Evolutionary conservation across 768 basidiomycete species (phyloP), one percentile per base, ranked within the genome.

Genomic region (Mycena chlorophos): DNA sequence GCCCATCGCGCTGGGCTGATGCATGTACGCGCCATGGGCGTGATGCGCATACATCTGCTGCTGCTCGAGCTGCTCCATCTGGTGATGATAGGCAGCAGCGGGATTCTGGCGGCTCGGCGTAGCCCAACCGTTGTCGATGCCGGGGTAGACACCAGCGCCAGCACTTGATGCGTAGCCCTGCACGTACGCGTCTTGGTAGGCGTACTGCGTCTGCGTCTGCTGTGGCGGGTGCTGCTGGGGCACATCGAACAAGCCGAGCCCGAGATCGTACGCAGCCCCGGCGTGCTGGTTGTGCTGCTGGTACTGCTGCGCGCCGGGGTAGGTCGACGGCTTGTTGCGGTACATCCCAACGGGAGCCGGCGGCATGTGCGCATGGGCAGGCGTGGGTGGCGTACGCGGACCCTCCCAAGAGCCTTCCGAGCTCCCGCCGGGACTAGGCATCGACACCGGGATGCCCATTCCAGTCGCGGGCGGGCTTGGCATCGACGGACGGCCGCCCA

Each of bases 211-310:
- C 12, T 10, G 34, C 12, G 34, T n/a, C 10, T 37, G n/a, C 34
- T 37, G 34, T n/a, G 34, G 34, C 34, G 10, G 34, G 10, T 37
- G 34, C 34, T 37, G 12, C 12, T 10, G n/a, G 34, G 12, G 12
- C 34, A 37, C 29, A 16, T 22, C n/a, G 29, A 27, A 37, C 13
- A 49, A 29, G 14, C 48, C 48, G 17, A 51, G 50, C 5, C 50
- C 50, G 8, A 51, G 38, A 25, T 51, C 50, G 20, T 51, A 37
- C 40, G 13, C 49, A 17, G 30, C 51, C 25, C 28, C 38, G 40
- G 20, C 40, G 14, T 43, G 10, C 40, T 43, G 10, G 16, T 12
- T 8, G 8, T 10, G 20, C 16, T 43, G 40, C 22, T 43, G 40
- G 8, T 10, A 20, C 14, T 43, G 22, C 40, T 10, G 10, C 20